A percentile compares a stretch with the other conserved stretches of the same genome.
These are phyloP conservation scores for Cichorium intybus DNA, from an alignment of 140 eudicot genomes.

Conservation along the genomic window DNA sequence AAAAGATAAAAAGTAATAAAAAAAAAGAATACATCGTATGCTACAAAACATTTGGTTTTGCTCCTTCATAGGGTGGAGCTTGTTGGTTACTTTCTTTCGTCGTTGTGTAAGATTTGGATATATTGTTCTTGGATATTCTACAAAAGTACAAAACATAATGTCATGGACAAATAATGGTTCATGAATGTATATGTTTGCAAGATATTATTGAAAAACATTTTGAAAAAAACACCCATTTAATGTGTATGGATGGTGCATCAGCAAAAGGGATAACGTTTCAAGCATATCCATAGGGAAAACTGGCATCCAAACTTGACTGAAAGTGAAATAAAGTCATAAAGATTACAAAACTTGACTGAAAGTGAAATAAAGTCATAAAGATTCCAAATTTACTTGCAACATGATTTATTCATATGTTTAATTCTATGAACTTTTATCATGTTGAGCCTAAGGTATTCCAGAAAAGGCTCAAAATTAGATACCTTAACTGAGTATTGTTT, in stretches of 20 bases:
- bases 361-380: background rate
- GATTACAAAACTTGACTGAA: background rate
- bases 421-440: background rate
- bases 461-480: background rate
- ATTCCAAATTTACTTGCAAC: background rate
- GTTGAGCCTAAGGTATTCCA: background rate
- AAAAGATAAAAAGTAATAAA: no score
- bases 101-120: background rate
- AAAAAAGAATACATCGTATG: no score
- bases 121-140: background rate
- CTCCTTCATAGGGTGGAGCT: no score
- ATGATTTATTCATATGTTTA: background rate
- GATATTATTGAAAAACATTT: background rate
- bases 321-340: no score
- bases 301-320: conserved; percentile 9
- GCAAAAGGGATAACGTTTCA: conserved; percentile 15
- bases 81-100: background rate
- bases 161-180: background rate
- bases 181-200: background rate
- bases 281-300: background rate
- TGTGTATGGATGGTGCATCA: background rate
- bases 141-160: background rate
- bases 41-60: no score
- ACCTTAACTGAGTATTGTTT: background rate
- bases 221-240: background rate